Evolutionary conservation across 345 rosid genomes (phyloP), one percentile per base, ranked within the genome.

Genomic region (Lenwebbia sp.): DNA sequence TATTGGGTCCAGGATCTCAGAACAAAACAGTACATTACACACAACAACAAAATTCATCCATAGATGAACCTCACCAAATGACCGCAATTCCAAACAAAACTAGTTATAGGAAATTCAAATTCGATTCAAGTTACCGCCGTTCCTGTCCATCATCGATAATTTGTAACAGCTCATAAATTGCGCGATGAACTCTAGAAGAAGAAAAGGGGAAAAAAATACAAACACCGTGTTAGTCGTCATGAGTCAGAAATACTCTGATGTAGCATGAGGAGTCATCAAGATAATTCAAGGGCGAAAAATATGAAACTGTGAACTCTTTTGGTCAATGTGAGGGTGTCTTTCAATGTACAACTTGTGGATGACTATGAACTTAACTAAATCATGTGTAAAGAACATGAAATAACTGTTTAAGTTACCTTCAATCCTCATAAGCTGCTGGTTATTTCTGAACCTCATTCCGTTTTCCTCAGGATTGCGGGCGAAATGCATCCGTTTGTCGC

Each of bases 111-210:
- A 47, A n/a, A 82, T 28, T 49, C 57, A n/a, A 44, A 82, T 82
- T 33, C 28, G 56, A 51, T 82, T 2, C 56, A 13, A 41, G 55
- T 28, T 28, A 49, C 84, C 7, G 57, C 53, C 30, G 25, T 5
- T 70, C 49, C 14, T 70, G 57, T 51, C 51, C 22, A 13, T 44
- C 6, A 4, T 53, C 0, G 33, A 65, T 58, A 5, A 75, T 70
- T 91, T 94, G 90, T 88, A 94, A 74, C 88, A 86, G 90, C 96
- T 94, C 96, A 94, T 94, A 83, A 93, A 89, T 86, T 88, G 91
- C 0, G 96, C 95, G 70, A 88, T 91, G 53, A 89, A 94, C 85
- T 94, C 96, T 93, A 94, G 54, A 57, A 40, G 5, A 87, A 84
- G 30, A 75, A 55, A 53, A 75, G 1, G 19, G 51, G 37, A 28